phyloP scores from a whole-genome alignment of 1,284 basidiomycete species.

The Leccinum laetum region DNA sequence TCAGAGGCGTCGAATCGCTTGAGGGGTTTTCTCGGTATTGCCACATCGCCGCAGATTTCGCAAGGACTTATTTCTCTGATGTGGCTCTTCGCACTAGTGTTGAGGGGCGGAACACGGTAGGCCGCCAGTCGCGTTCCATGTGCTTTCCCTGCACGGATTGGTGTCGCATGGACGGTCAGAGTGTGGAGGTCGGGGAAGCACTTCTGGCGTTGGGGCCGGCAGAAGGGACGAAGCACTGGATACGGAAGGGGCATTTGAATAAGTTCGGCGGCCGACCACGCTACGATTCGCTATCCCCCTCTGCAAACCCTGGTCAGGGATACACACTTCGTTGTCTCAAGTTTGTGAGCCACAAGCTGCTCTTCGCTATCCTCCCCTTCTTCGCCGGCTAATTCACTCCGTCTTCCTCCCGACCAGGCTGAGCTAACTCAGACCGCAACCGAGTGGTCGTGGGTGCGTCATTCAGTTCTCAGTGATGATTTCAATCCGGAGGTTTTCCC shows the following conservation, averaged over 20 bases:
- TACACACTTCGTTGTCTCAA: constrained; percentile 23
- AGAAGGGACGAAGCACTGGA: constrained; percentile 22
- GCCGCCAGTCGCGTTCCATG: constrained; percentile 3
- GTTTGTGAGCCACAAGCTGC: constrained; percentile 19
- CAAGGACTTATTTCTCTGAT: neutral
- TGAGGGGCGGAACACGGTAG: neutral
- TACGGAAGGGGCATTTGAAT: constrained; percentile 27
- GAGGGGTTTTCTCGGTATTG: constrained; percentile 2
- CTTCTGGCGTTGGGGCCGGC: constrained; percentile 8
- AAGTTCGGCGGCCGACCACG: constrained; percentile 21
- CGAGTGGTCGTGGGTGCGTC: constrained; percentile 6
- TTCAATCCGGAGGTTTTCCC: neutral
- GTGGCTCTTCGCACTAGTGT: neutral
- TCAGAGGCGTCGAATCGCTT: constrained; percentile 2
- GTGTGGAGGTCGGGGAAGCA: constrained; percentile 13
- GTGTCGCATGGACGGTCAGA: constrained; percentile 10
- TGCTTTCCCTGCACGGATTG: neutral
- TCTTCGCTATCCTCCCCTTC: constrained; percentile 15
- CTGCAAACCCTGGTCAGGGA: constrained; percentile 4
- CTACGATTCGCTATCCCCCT: constrained; percentile 13
- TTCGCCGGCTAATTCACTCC: constrained; percentile 12
- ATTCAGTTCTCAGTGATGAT: neutral
- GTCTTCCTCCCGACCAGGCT: constrained; percentile 6
- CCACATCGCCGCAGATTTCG: neutral
- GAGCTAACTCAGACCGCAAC: constrained; percentile 13